Base-by-base conservation (phyloP, 1,284 basidiomycete species). In the Trichosporon ovoides region DNA sequence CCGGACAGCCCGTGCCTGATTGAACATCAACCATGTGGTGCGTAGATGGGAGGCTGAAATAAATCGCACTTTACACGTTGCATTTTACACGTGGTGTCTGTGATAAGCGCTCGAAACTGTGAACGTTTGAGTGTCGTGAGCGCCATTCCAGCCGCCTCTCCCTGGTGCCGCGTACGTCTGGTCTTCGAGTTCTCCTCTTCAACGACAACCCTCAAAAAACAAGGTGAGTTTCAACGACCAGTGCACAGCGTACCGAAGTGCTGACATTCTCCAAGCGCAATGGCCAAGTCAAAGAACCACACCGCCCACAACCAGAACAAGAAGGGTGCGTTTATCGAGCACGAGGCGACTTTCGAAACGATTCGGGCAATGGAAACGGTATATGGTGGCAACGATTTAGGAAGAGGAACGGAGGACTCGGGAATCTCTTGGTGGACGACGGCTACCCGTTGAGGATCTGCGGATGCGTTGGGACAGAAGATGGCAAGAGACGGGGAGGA, bases 261-360 rank as follows among this genome's bases (percentile, higher is more conserved):
- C 43, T 48, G 43, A 48, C 43, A 9, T 4, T 31, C 18, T 28
- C 16, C 43, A 11, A 48, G 43, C 43, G 43, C 43, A 62, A 81
- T 81, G 81, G 76, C 81, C 75, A 81, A 83, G 75, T 83, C 81
- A 61, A 83, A 83, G 80, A 83, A 83, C 74, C 80, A 80, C 75
- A 80, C 79, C 69, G 72, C 89, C 80, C 92, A 95, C 84, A 95
- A 95, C 84, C 92, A 95, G 83, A 80, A 72, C 76, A 77, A 72
- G 69, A 80, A 80, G 76, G 77, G 74, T 76, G 59, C 51, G 46
- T 40, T 24, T 28, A 50, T 52, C 38, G 33, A 54, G 38, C 46
- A 28, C 20, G 50, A 20, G 35, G 38, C 28, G 28, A 16, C 24
- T 31, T 4, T 31, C 9, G 28, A 9, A 31, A 31, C 28, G 28